These are phyloP conservation scores for Fusarium redolens DNA, from an alignment of 2,329 filamentous ascomycete species.

Conservation along the genomic window DNA sequence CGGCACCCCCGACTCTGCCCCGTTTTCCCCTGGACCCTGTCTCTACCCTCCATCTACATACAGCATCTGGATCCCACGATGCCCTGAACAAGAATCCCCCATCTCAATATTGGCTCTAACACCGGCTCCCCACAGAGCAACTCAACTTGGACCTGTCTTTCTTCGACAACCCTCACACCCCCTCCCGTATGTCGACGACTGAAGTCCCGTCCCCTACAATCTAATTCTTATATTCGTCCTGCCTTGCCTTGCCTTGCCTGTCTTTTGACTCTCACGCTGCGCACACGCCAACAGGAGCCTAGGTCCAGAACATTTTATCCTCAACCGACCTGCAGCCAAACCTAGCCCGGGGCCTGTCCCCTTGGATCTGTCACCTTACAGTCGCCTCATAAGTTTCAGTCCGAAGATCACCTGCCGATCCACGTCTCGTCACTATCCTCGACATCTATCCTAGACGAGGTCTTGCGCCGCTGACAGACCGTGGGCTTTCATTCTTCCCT, in stretches of 20 bases:
- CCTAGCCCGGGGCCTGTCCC: conserved; percentile 22
- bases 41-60: conserved; percentile 28
- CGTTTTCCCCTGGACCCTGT: conserved; percentile 38
- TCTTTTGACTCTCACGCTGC: conserved; percentile 25
- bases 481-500: conserved; percentile 20
- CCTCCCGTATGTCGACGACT: conserved; percentile 18
- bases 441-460: conserved; percentile 29
- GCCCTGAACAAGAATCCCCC: conserved; percentile 28
- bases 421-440: conserved; percentile 25
- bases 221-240: conserved; percentile 26
- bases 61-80: conserved; percentile 33
- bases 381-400: conserved; percentile 40
- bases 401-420: conserved; percentile 40
- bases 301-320: conserved; percentile 41
- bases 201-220: conserved; percentile 18
- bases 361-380: conserved; percentile 41
- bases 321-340: conserved; percentile 37
- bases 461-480: conserved; percentile 35
- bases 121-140: conserved; percentile 26
- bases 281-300: conserved; percentile 33
- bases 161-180: conserved; percentile 16
- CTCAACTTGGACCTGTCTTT: conserved; percentile 12
- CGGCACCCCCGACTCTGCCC: conserved; percentile 32
- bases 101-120: conserved; percentile 28
- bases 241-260: conserved; percentile 15